Evolutionary conservation across 1,139 yeast genomes (phyloP), one percentile per base, ranked within the genome.

Genomic region (Kluyveromyces marxianus): DNA sequence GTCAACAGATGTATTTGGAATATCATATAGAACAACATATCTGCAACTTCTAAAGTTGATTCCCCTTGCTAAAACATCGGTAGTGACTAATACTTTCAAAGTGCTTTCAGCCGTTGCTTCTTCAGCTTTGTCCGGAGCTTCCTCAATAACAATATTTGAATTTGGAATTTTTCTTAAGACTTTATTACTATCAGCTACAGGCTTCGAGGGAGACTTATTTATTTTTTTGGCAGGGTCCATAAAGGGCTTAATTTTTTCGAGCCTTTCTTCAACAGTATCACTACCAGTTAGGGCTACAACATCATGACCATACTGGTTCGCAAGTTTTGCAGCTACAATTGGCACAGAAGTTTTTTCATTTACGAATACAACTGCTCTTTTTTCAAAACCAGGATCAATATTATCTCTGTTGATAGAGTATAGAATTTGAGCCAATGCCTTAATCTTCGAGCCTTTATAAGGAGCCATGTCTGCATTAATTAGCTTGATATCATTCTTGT

Each of bases 31-130:
- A 35, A 92, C 74, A 24, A 92, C 88, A 57, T 89, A 89, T 54
- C 89, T 76, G 37, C 92, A 80, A 24, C 87, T 85, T 49, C 77
- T 75, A 68, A 92, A 90, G 60, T 92, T 92, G 46, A 92, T 69
- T 1, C 98, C 98, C 58, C 98, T 73, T 1, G 97, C 94, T 53
- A 87, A 70, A 40, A 92, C 71, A 66, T 92, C 98, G 0, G 97
- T 89, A n/a, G 96, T 84, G 1, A 92, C 79, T 39, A 92, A 70
- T 0, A 92, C 83, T 56, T 83, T 83, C 50, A 70, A 49, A 6
- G 35, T 32, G 49, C 37, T 32, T n/a, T 37, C 32, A 29, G 35
- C 28, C 31, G 26, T 30, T 42, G 27, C 58, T 56, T 46, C 44
- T 50, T 24, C 68, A 58, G 46, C 65, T 65, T 43, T 69, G 60